phyloP scores from a whole-genome alignment of 257 asterid genomes.

The Mitragyna speciosa region DNA sequence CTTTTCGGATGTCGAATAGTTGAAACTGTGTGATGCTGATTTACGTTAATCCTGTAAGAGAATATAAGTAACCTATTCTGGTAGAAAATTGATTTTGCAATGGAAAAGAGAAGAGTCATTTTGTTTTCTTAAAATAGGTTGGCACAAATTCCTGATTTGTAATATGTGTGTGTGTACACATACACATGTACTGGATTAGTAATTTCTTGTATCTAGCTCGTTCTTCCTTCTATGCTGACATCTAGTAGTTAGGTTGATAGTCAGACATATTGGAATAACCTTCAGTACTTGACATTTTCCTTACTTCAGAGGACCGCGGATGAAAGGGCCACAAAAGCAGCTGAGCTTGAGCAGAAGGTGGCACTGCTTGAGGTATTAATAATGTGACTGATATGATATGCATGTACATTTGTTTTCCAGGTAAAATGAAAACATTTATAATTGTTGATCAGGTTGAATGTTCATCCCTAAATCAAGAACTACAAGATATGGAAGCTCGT shows the following conservation, averaged over 20 bases:
- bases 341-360: constrained; percentile 97
- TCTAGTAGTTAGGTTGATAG: constrained; percentile 1
- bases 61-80: neutral
- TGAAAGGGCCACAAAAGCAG: constrained; percentile 86
- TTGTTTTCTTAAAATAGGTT: neutral
- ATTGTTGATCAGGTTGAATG: constrained; percentile 73
- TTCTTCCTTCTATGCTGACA: neutral
- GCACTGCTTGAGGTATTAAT: constrained; percentile 89
- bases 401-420: neutral
- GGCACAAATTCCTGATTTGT: too few species aligned
- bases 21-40: neutral
- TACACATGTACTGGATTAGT: neutral
- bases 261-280: neutral
- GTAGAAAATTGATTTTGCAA: neutral
- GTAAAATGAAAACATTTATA: neutral
- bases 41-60: neutral
- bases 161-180: neutral
- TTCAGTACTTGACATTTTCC: neutral
- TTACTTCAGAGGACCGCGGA: constrained; percentile 85
- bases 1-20: neutral
- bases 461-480: constrained; percentile 88
- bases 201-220: constrained; percentile 4
- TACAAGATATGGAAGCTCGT: constrained; percentile 96
- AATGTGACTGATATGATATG: neutral
- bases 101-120: neutral